A percentile compares a stretch with the other conserved stretches of the same genome.
Conservation (phyloP, 345 rosid genomes). For the Chamaenerion angustifolium region DNA sequence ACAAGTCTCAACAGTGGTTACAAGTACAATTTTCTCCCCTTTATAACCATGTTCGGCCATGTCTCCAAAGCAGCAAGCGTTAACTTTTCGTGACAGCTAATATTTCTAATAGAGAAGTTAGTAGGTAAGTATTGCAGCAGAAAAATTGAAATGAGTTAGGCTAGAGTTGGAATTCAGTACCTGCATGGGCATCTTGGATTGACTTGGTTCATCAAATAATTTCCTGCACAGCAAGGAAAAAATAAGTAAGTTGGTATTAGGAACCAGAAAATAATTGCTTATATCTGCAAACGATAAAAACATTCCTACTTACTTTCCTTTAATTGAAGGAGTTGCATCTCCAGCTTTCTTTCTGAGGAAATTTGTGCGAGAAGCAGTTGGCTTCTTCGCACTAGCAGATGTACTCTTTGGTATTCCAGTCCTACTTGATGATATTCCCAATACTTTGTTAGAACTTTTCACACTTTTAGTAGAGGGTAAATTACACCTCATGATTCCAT, state of each 20-base stretch:
- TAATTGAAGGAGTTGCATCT: slow-evolving; percentile 19
- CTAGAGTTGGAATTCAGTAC: slow-evolving; percentile 17
- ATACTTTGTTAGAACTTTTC: slow-evolving; percentile 17
- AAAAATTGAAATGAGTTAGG: too few species aligned
- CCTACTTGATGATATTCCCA: slow-evolving; percentile 19
- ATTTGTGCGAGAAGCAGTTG: slow-evolving; percentile 12
- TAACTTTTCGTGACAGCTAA: too few species aligned
- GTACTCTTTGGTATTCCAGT: slow-evolving; percentile 15
- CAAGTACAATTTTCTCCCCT: too few species aligned
- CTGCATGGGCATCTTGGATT: slow-evolving; percentile 26
- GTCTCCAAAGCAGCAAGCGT: neutral
- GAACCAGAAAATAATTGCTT: neutral
- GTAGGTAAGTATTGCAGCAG: too few species aligned
- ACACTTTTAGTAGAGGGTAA: slow-evolving; percentile 24
- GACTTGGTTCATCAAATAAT: slow-evolving; percentile 32
- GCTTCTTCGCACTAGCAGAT: slow-evolving; percentile 23
- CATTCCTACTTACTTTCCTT: slow-evolving; percentile 25
- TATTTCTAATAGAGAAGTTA: too few species aligned
- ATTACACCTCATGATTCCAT: slow-evolving; percentile 15
- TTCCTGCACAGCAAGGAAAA: slow-evolving; percentile 30
- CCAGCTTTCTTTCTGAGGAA: slow-evolving; percentile 24
- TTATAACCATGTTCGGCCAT: neutral
- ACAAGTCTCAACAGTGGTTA: too few species aligned
- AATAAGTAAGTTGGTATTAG: neutral
- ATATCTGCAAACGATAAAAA: neutral